phyloP scores from a whole-genome alignment of 257 asterid genomes.

The Petrea volubilis region DNA sequence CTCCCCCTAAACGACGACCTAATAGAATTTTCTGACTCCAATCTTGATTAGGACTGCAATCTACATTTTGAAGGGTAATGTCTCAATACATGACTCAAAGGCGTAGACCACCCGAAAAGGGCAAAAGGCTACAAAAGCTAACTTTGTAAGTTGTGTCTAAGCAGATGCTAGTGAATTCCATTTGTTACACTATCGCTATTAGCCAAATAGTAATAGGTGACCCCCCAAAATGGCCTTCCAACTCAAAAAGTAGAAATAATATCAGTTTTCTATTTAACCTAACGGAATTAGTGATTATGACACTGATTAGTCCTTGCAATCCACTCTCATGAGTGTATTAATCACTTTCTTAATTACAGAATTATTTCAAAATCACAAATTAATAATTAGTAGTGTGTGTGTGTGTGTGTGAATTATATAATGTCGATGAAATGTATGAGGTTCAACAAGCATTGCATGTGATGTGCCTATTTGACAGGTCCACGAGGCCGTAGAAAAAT shows the following conservation, averaged over 20 bases:
- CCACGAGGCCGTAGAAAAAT: not conserved
- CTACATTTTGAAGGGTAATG: too few relatives aligned
- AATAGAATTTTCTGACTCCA: too few relatives aligned
- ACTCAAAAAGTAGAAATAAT: not conserved
- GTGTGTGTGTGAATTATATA: too few relatives aligned
- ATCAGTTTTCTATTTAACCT: not conserved
- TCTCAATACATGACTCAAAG: not conserved
- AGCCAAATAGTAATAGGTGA: not conserved
- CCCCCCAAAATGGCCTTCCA: not conserved
- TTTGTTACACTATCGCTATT: not conserved
- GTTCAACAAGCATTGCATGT: conserved; percentile 11
- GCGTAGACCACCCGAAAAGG: not conserved
- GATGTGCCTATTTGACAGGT: conserved; percentile 21
- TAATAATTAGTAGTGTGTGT: not conserved
- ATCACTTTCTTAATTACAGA: not conserved
- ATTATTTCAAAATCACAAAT: not conserved
- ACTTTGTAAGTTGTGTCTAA: not conserved
- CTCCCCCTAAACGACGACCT: too few relatives aligned
- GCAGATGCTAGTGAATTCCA: not conserved
- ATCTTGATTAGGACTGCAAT: too few relatives aligned
- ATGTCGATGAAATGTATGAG: not conserved
- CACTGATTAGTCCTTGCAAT: not conserved
- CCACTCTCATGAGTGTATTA: not conserved
- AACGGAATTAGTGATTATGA: conserved; percentile 6
- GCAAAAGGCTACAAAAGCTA: not conserved